Percentiles rank a stretch among this genome's conserved stretches.
phyloP scores from a whole-genome alignment of 495 filamentous ascomycete genomes.

The Penicillium bovifimosum region DNA sequence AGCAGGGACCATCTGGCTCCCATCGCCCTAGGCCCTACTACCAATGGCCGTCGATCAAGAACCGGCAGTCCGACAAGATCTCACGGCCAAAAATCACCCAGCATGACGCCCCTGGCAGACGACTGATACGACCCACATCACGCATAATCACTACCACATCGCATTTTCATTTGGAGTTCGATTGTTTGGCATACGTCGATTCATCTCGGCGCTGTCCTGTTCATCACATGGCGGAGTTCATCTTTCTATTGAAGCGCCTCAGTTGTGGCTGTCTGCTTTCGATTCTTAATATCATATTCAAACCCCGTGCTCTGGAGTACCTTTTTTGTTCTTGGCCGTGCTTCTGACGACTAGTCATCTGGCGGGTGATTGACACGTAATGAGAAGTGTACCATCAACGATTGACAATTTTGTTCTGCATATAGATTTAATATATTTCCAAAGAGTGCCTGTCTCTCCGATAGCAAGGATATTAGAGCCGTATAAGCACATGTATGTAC shows the following conservation, averaged over 20 bases:
- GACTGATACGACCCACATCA: conserved; percentile 32
- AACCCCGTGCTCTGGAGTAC: conserved; percentile 28
- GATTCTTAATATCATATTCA: conserved; percentile 26
- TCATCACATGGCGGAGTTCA: neutral
- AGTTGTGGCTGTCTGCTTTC: conserved; percentile 9
- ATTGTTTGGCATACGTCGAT: conserved; percentile 1
- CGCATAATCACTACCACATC: conserved; percentile 14
- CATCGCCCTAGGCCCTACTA: conserved; percentile 38
- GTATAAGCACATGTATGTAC: neutral
- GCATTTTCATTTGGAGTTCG: conserved; percentile 23
- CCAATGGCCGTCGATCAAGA: conserved; percentile 41
- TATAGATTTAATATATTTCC: conserved; percentile 25
- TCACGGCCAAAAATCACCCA: conserved; percentile 38
- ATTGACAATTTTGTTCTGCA: conserved; percentile 14
- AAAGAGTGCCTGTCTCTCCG: neutral
- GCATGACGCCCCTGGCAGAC: conserved; percentile 35
- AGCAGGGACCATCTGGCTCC: conserved; percentile 66
- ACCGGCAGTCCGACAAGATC: conserved; percentile 43
- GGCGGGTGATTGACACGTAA: conserved; percentile 22
- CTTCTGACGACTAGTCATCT: conserved; percentile 20
- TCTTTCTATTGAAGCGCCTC: conserved; percentile 1
- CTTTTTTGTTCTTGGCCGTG: conserved; percentile 14
- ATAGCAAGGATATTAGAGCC: neutral
- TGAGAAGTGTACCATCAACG: conserved; percentile 23
- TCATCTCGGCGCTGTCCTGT: neutral